Percentiles rank a stretch among this genome's conserved stretches.
Conservation (phyloP, 495 filamentous ascomycete genomes). For the Aspergillus bertholletiae region DNA sequence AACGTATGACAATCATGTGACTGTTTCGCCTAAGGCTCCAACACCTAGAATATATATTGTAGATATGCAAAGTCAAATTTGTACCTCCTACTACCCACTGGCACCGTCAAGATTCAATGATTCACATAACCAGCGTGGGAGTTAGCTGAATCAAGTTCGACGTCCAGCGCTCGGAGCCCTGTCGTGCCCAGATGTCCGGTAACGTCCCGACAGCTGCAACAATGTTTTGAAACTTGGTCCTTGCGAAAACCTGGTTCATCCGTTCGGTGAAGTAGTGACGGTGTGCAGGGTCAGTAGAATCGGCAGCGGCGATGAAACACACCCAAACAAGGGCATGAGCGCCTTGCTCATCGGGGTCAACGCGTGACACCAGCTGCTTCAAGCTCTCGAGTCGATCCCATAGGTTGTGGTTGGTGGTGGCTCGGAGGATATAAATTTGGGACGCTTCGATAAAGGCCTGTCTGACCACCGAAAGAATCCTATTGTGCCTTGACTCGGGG, state of each 20-base stretch:
- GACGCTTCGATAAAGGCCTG: constrained; percentile 16
- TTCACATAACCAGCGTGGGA: constrained; percentile 21
- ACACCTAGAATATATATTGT: too few species aligned
- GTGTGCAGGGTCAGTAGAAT: constrained; percentile 17
- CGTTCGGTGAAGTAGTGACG: constrained; percentile 15
- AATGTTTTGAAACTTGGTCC: constrained; percentile 20
- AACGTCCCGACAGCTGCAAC: constrained; percentile 11
- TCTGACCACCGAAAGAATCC: constrained; percentile 7
- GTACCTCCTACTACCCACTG: too few species aligned
- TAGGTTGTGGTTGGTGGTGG: constrained; percentile 8
- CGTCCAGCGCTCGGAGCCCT: constrained; percentile 14
- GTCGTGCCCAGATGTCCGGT: constrained; percentile 17
- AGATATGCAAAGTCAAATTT: too few species aligned
- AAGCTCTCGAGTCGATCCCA: constrained; percentile 15
- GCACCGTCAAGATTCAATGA: too few species aligned
- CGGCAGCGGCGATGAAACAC: constrained; percentile 21
- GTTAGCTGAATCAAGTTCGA: constrained; percentile 8
- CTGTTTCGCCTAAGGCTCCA: too few species aligned
- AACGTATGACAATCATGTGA: too few species aligned
- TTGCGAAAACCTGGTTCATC: constrained; percentile 9
- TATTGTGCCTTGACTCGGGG: constrained; percentile 10
- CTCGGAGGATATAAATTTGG: constrained; percentile 17
- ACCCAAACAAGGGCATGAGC: constrained; percentile 23
- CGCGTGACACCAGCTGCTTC: constrained; percentile 10
- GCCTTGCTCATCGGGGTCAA: constrained; percentile 15